A percentile compares a stretch with the other conserved stretches of the same genome.
Conservation (phyloP, 2,329 filamentous ascomycete species). For the Aureobasidium vineae region DNA sequence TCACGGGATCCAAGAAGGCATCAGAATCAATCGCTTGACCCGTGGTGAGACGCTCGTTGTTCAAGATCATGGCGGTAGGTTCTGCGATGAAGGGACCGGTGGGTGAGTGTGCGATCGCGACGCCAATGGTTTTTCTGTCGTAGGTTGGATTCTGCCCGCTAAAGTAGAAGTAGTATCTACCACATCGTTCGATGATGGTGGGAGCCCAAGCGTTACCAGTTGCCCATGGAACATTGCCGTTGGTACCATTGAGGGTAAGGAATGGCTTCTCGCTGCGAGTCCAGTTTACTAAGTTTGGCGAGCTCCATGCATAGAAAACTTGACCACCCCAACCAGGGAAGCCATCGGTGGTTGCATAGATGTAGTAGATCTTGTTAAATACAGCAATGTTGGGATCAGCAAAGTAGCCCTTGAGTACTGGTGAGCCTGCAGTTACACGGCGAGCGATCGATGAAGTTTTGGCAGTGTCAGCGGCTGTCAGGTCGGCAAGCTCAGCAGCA, state of each 20-base stretch:
- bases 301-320: conserved; percentile 52
- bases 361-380: conserved; percentile 48
- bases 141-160: conserved; percentile 35
- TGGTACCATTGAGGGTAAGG: conserved; percentile 47
- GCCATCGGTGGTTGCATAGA: conserved; percentile 51
- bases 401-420: conserved; percentile 32
- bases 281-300: conserved; percentile 47
- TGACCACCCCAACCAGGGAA: conserved; percentile 48
- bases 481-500: conserved; percentile 44
- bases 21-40: conserved; percentile 35
- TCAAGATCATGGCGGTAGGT: conserved; percentile 33
- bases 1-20: conserved; percentile 33
- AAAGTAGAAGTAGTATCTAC: conserved; percentile 38
- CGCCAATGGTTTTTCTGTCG: conserved; percentile 35
- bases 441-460: not conserved
- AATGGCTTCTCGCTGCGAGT: conserved; percentile 45
- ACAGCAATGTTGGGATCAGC: conserved; percentile 52
- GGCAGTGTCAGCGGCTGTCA: conserved; percentile 31
- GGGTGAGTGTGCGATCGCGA: conserved; percentile 33
- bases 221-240: conserved; percentile 43
- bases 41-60: conserved; percentile 32
- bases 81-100: conserved; percentile 35
- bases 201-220: conserved; percentile 43
- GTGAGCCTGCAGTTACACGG: not conserved
- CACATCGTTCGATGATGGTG: conserved; percentile 32